phyloP scores from a whole-genome alignment of 305 asterid species.

The Andrographis paniculata region DNA sequence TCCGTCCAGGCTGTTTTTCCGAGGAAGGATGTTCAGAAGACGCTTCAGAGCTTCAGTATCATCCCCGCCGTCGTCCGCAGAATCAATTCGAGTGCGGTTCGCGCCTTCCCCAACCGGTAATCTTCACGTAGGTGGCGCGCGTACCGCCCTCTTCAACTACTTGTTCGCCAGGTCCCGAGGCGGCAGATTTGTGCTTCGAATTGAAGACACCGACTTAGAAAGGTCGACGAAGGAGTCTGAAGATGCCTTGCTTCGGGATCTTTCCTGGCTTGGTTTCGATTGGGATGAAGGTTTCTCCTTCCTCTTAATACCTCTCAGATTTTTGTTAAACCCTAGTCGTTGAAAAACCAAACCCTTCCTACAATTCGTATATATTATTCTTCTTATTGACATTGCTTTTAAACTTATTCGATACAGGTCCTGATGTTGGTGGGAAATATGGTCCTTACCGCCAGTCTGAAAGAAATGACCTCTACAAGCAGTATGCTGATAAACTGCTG shows the following conservation, averaged over 20 bases:
- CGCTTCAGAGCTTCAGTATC: constrained; percentile 38
- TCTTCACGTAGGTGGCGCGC: constrained; percentile 96
- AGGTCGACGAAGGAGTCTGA: constrained; percentile 91
- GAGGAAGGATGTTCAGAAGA: constrained; percentile 28
- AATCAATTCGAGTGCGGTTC: constrained; percentile 70
- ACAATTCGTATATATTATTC: background rate
- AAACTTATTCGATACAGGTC: constrained; percentile 41
- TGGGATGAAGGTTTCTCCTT: constrained; percentile 82
- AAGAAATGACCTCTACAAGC: constrained; percentile 75
- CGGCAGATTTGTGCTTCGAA: constrained; percentile 79
- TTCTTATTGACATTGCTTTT: background rate
- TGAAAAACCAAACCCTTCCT: background rate
- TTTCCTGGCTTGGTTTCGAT: constrained; percentile 85
- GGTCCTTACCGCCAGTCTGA: constrained; percentile 96
- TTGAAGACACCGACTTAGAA: constrained; percentile 89
- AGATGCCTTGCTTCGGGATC: constrained; percentile 85
- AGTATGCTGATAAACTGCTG: constrained; percentile 70
- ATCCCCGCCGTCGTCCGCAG: constrained; percentile 20
- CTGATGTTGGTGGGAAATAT: constrained; percentile 68
- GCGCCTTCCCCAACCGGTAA: constrained; percentile 98
- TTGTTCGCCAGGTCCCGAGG: constrained; percentile 85
- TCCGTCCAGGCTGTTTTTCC: constrained; percentile 25
- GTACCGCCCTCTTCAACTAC: constrained; percentile 94
- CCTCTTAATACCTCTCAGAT: background rate
- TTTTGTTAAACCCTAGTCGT: background rate